These are phyloP conservation scores for Gyromitra esculenta DNA, from an alignment of 2,329 filamentous ascomycete genomes.

Conservation along the genomic window DNA sequence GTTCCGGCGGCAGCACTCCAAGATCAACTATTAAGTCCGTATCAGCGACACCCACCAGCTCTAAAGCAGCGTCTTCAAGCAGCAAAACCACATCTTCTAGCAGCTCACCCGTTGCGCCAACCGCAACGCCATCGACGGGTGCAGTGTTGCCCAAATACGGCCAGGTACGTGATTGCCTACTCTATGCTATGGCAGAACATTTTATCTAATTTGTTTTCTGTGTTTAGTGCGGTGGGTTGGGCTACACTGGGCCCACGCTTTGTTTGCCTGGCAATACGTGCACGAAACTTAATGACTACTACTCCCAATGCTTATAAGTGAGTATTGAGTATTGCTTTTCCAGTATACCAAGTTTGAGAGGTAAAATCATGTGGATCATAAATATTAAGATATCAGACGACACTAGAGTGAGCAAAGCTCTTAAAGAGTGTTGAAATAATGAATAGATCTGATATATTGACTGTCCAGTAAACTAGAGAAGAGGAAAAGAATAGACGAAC, in stretches of 20 bases:
- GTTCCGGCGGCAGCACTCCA: slow-evolving; percentile 5
- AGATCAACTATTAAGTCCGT: not conserved
- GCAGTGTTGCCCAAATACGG: slow-evolving; percentile 32
- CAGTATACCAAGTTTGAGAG: too few relatives aligned
- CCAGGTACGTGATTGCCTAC: slow-evolving; percentile 13
- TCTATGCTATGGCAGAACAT: not conserved
- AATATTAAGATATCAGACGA: not conserved
- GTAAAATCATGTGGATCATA: not conserved
- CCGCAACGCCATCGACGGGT: slow-evolving; percentile 6
- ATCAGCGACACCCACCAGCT: slow-evolving; percentile 19
- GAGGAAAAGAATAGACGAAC: too few relatives aligned
- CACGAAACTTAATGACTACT: slow-evolving; percentile 61
- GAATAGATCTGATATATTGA: too few relatives aligned
- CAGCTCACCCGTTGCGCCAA: slow-evolving; percentile 3
- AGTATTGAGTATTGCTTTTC: not conserved
- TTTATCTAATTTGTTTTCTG: not conserved
- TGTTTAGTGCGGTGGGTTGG: slow-evolving; percentile 60
- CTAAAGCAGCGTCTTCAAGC: slow-evolving; percentile 3
- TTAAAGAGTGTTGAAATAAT: too few relatives aligned
- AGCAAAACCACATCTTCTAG: slow-evolving; percentile 4
- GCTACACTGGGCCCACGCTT: slow-evolving; percentile 60
- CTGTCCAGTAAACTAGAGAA: too few relatives aligned
- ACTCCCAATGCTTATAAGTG: slow-evolving; percentile 61
- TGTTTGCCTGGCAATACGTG: slow-evolving; percentile 63
- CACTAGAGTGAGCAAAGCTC: not conserved